phyloP scores from a whole-genome alignment of 192 early-diverging fungal genomes.

The Jimgerdemannia lactiflua region DNA sequence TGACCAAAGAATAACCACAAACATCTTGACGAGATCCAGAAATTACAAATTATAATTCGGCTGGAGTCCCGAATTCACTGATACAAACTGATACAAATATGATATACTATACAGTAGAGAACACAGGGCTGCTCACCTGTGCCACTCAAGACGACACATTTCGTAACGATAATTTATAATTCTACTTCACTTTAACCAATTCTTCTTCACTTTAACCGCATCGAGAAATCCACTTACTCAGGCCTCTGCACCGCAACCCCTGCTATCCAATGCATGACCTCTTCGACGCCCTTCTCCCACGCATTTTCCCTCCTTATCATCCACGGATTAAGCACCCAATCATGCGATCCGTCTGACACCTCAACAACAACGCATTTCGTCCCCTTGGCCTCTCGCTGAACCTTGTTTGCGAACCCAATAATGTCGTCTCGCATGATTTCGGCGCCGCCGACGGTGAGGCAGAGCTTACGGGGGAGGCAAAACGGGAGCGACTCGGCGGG shows the following conservation, averaged over 20 bases:
- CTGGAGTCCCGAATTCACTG: too few relatives aligned
- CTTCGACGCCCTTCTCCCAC: not conserved
- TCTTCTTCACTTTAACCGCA: too few relatives aligned
- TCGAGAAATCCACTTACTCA: not conserved
- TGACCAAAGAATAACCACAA: too few relatives aligned
- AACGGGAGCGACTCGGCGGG: not conserved
- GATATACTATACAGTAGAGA: too few relatives aligned
- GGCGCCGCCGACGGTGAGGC: not conserved
- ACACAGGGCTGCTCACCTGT: too few relatives aligned
- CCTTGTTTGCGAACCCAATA: not conserved
- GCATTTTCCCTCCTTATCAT: not conserved
- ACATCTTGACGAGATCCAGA: too few relatives aligned
- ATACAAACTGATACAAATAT: too few relatives aligned
- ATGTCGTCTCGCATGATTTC: not conserved
- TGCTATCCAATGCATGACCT: not conserved
- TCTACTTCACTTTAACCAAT: too few relatives aligned
- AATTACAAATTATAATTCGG: too few relatives aligned
- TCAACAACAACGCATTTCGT: not conserved
- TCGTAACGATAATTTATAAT: too few relatives aligned
- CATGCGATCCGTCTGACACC: not conserved
- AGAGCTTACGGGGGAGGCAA: not conserved
- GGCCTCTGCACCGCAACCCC: not conserved
- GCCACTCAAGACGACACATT: too few relatives aligned
- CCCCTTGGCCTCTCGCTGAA: not conserved
- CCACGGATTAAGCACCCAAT: not conserved